Percentiles rank a stretch among this genome's conserved stretches.
These are phyloP conservation scores for Ceriops zippeliana DNA, from an alignment of 345 rosid genomes.

Conservation along the genomic window DNA sequence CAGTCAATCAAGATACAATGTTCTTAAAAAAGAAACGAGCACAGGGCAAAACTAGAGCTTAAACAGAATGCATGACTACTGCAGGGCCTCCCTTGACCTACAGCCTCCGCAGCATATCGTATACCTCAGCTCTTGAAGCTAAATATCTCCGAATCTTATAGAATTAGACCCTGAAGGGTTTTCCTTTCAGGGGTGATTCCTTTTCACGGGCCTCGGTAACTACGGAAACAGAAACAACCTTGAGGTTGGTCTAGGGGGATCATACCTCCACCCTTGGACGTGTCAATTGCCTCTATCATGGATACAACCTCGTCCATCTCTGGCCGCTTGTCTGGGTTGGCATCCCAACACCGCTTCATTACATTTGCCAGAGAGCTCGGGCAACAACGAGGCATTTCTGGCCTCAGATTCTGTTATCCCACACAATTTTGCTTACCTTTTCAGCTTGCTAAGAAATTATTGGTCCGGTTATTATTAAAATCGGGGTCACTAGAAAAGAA, in stretches of 20 bases:
- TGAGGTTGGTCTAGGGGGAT: not conserved
- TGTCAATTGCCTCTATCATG: not conserved
- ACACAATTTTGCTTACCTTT: not conserved
- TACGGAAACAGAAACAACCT: not conserved
- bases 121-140: constrained; percentile 21
- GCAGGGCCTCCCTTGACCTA: constrained; percentile 19
- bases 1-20: constrained; percentile 5
- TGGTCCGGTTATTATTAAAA: no score
- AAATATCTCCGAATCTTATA: no score
- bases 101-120: constrained; percentile 19
- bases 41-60: constrained; percentile 10
- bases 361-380: not conserved
- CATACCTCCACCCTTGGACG: not conserved
- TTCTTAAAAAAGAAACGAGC: not conserved
- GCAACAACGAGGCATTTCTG: not conserved
- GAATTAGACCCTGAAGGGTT: constrained; percentile 14
- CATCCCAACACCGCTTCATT: not conserved
- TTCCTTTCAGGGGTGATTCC: not conserved
- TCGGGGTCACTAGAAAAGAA: no score
- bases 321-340: not conserved
- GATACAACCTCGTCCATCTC: not conserved
- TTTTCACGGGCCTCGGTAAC: not conserved
- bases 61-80: constrained; percentile 27
- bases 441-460: no score
- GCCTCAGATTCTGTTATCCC: not conserved